Evolutionary conservation across 345 rosid species (phyloP).

Genomic region (Sonneratia caseolaris): DNA sequence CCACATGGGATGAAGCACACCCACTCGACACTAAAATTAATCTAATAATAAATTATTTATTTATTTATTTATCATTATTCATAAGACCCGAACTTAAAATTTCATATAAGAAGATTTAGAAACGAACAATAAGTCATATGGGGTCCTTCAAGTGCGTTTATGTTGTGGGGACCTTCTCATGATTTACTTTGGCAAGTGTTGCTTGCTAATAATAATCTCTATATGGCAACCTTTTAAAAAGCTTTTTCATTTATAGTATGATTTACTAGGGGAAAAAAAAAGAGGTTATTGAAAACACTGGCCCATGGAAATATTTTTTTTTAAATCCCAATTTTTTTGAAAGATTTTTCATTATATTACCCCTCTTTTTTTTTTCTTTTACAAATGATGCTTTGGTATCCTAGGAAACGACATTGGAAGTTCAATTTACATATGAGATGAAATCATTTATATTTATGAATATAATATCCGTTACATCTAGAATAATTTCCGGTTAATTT

Average conservation of each 20-base stretch:
- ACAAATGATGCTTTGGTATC: slow-evolving; percentile 13
- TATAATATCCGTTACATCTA: neutral
- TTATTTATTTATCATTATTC: too few species aligned
- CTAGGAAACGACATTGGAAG: slow-evolving; percentile 25
- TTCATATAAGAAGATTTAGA: too few species aligned
- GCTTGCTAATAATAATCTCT: neutral
- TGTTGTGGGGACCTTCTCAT: neutral
- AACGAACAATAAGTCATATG: too few species aligned
- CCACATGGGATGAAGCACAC: too few species aligned
- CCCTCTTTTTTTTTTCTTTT: neutral
- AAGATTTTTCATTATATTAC: neutral
- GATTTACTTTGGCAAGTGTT: neutral
- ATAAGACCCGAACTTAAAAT: too few species aligned
- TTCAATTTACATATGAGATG: neutral
- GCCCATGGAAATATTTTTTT: neutral
- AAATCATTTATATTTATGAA: neutral
- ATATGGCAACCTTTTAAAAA: neutral
- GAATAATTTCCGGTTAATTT: too few species aligned
- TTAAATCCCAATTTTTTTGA: neutral
- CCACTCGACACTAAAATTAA: too few species aligned
- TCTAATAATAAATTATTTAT: too few species aligned
- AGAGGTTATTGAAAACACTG: neutral
- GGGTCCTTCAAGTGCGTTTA: too few species aligned
- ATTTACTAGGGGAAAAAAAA: neutral
- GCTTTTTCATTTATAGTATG: neutral